Evolutionary conservation across 2,329 filamentous ascomycete species (phyloP), one percentile per base, ranked within the genome.

Genomic region (Penicillium fuscoglaucum): DNA sequence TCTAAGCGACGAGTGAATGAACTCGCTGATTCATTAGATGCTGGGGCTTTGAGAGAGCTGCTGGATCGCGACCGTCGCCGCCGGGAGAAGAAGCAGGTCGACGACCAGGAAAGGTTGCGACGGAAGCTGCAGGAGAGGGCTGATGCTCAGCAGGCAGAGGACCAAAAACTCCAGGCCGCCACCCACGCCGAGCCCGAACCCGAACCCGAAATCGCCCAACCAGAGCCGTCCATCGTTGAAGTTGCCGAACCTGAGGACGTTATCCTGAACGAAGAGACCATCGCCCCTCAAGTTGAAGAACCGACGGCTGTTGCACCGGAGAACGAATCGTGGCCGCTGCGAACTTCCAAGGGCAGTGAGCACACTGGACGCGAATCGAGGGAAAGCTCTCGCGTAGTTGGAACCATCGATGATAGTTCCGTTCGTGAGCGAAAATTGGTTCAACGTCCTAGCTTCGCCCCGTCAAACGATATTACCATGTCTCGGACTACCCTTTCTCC

Each of bases 11-110:
- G 81, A 35, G 83, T 89, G 46, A 84, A 87, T 58, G 83, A 85
- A 45, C 73, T 98, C 45, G 95, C 92, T 24, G 90, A 98, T 70
- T 89, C 90, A 59, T 81, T 99, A 55, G 91, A 91, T 75, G 90
- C 95, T 4, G 86, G 89, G 52, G 93, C 91, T 66, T 74, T 99
- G 40, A 85, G 93, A 58, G 90, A 96, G 71, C 81, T 98, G 31
- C 89, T 99, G 84, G 95, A 99, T 68, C 83, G 95, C 59, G 95
- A 99, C 70, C 83, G 88, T 64, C 85, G 93, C 68, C 84, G 95
- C 57, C 86, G 84, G 63, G 90, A 96, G 65, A 86, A 87, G 71
- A 93, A 90, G 75, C 84, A 83, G 53, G 82, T 85, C 61, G 87
- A 87, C 52, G 90, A 93, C 67, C 86, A 85, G 65, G 86, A 89